Evolutionary conservation across 164 flowering plant species (phyloP).

Genomic region (Berberis vulgaris): DNA sequence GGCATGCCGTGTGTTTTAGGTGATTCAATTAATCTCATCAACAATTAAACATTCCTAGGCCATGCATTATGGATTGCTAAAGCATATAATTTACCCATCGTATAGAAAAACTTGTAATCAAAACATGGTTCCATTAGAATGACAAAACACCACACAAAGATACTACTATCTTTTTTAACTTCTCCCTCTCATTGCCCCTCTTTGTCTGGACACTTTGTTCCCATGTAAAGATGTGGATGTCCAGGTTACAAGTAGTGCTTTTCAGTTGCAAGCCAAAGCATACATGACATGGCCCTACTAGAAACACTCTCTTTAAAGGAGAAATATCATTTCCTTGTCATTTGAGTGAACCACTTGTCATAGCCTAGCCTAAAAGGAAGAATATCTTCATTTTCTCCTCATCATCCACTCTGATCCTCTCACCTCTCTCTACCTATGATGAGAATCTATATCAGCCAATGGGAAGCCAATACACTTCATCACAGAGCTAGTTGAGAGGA

Average conservation of each 20-base stretch:
- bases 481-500: slow-evolving; percentile 20
- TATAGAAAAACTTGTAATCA: no score
- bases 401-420: background rate
- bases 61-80: no score
- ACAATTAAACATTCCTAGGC: no score
- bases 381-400: slow-evolving; percentile 3
- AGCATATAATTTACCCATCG: no score
- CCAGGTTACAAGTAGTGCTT: background rate
- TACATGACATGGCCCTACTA: background rate
- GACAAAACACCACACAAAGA: no score
- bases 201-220: no score
- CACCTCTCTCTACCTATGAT: slow-evolving; percentile 3
- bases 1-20: no score
- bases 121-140: no score
- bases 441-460: slow-evolving; percentile 68
- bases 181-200: no score
- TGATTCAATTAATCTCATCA: no score
- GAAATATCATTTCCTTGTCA: background rate
- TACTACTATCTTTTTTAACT: no score
- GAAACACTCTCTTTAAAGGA: background rate
- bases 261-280: background rate
- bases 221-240: background rate
- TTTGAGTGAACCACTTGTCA: background rate
- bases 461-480: slow-evolving; percentile 47
- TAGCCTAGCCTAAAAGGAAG: background rate